phyloP scores from a whole-genome alignment of 208 protist genomes.

The Porcisia hertigi region DNA sequence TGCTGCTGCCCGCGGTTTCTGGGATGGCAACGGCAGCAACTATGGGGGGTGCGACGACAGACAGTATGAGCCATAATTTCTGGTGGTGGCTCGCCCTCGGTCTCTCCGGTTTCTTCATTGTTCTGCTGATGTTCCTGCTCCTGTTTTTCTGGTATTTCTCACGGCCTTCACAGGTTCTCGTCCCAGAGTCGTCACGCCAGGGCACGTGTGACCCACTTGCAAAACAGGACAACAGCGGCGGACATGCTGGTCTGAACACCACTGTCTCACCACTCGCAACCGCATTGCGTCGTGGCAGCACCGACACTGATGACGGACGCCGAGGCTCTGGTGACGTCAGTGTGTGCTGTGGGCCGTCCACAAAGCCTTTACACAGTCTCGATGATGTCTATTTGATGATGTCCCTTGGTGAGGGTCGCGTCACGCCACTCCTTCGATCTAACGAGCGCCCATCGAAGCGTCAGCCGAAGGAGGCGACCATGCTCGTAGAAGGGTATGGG shows the following conservation, averaged over 20 bases:
- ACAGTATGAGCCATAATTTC: background rate
- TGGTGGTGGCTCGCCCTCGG: slow-evolving; percentile 15
- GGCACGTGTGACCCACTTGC: background rate
- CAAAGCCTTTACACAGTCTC: background rate
- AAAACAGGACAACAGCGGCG: background rate
- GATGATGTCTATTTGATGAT: background rate
- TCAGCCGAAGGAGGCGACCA: background rate
- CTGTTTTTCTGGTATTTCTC: background rate
- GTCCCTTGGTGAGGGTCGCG: background rate
- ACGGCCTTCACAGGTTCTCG: too few relatives aligned
- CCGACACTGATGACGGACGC: background rate
- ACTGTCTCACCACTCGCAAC: background rate
- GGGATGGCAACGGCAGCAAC: background rate
- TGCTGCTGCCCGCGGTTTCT: background rate
- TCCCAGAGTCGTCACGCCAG: background rate
- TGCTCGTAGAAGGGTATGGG: background rate
- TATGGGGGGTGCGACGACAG: background rate
- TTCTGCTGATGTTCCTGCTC: slow-evolving; percentile 1
- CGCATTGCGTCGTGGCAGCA: background rate
- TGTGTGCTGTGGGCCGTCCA: background rate
- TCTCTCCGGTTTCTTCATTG: background rate
- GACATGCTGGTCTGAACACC: background rate
- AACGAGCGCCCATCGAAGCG: background rate
- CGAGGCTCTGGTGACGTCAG: background rate
- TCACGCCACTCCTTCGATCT: background rate